Evolutionary conservation across 176 grass and related monocot species (phyloP).

Genomic region (Pharus latifolius): DNA sequence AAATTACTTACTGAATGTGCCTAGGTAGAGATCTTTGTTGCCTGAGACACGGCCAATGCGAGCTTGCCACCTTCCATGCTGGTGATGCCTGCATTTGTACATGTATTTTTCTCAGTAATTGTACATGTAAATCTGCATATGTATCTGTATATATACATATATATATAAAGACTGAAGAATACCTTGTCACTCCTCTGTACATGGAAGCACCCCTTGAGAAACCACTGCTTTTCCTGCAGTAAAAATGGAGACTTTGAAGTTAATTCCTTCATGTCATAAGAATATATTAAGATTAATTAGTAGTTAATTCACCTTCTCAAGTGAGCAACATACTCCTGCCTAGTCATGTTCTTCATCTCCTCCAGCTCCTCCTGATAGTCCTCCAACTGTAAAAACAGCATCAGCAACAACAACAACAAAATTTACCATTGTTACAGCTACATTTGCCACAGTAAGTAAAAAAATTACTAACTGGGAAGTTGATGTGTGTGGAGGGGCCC

Average conservation of each 20-base stretch:
- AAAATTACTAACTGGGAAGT: constrained; percentile 68
- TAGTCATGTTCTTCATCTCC: constrained; percentile 98
- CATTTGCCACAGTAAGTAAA: neutral
- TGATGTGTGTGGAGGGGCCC: constrained; percentile 95
- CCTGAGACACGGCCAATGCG: constrained; percentile 94
- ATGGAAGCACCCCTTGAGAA: constrained; percentile 93
- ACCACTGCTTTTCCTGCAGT: constrained; percentile 88
- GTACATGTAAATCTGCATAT: neutral
- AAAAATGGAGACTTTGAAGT: neutral
- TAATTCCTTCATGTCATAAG: neutral
- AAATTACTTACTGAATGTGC: constrained; percentile 71
- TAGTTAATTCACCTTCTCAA: constrained; percentile 60
- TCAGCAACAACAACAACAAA: neutral
- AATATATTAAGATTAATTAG: neutral
- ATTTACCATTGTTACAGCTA: neutral
- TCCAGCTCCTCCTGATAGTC: constrained; percentile 89
- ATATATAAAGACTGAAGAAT: neutral
- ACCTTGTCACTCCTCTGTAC: constrained; percentile 98
- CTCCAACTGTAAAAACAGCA: constrained; percentile 40
- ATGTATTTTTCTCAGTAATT: no score
- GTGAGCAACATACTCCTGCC: constrained; percentile 98
- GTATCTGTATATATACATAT: neutral
- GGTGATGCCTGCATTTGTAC: constrained; percentile 61
- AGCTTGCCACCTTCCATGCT: constrained; percentile 97
- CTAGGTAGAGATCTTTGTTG: constrained; percentile 99